These are phyloP conservation scores for Vanderwaltozyma verrucispora DNA, from an alignment of 805 yeast species.

Conservation along the genomic window DNA sequence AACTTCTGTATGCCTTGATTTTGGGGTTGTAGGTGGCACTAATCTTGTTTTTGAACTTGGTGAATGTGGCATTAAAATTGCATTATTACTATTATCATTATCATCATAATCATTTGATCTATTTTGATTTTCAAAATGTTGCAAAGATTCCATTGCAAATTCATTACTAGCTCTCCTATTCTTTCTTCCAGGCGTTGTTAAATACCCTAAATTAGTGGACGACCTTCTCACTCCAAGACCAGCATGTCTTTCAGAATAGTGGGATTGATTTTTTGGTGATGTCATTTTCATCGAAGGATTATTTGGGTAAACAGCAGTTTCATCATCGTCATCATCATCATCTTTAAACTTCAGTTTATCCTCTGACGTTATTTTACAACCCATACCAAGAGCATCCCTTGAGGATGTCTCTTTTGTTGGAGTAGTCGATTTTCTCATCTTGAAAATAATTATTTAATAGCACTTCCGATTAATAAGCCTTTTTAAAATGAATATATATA, in stretches of 20 bases:
- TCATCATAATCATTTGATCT: too few species aligned
- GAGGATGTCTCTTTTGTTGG: too few species aligned
- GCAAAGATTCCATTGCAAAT: constrained; percentile 2
- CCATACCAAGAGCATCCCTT: too few species aligned
- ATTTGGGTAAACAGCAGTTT: too few species aligned
- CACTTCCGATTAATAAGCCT: too few species aligned
- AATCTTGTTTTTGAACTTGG: constrained; percentile 12
- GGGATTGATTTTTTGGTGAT: background rate
- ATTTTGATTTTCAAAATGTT: constrained; percentile 3
- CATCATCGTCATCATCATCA: too few species aligned
- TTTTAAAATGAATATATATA: too few species aligned
- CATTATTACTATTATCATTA: constrained; percentile 1
- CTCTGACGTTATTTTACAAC: too few species aligned
- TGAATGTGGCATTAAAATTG: constrained; percentile 8
- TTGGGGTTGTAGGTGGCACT: constrained; percentile 27
- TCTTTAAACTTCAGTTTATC: too few species aligned
- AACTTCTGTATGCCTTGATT: constrained; percentile 22
- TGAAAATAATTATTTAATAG: too few species aligned
- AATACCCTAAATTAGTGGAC: constrained; percentile 18
- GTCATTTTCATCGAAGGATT: background rate
- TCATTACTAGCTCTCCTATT: constrained; percentile 1
- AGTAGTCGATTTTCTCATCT: too few species aligned
- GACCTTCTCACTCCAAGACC: constrained; percentile 12
- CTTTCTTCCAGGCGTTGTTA: constrained; percentile 17
- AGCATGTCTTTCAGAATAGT: constrained; percentile 1